A percentile compares a stretch with the other conserved stretches of the same genome.
Evolutionary conservation across 164 flowering plant genomes (phyloP).

Genomic region (Vitis riparia): DNA sequence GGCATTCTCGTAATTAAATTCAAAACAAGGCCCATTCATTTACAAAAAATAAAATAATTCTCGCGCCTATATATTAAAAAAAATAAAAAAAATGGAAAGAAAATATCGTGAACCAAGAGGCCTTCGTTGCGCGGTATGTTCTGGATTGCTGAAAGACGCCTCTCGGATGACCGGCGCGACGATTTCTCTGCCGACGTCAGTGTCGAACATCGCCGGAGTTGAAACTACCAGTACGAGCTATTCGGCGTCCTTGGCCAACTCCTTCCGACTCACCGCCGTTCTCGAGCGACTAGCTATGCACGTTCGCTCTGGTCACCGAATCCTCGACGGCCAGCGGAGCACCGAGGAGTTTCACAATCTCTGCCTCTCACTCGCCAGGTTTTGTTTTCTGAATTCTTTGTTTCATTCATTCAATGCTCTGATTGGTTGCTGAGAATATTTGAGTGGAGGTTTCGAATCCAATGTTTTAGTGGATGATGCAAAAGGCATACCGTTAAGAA

Average conservation of each 20-base stretch:
- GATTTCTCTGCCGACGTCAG: background rate
- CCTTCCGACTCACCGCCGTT: conserved; percentile 23
- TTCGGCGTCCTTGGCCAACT: conserved; percentile 19
- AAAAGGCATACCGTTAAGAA: too few relatives aligned
- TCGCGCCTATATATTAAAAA: too few relatives aligned
- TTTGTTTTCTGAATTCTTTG: background rate
- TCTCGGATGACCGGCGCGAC: background rate
- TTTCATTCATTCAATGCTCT: too few relatives aligned
- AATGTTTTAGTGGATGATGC: too few relatives aligned
- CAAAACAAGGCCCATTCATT: too few relatives aligned
- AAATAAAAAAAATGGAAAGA: too few relatives aligned
- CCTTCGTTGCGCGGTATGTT: too few relatives aligned
- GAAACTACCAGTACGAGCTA: background rate
- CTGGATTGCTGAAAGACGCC: background rate
- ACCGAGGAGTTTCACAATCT: conserved; percentile 34
- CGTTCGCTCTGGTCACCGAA: conserved; percentile 2
- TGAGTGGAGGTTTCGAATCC: too few relatives aligned
- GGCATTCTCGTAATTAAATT: too few relatives aligned
- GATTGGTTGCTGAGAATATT: too few relatives aligned
- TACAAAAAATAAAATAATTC: too few relatives aligned
- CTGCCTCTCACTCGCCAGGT: conserved; percentile 58
- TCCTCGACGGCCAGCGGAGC: background rate
- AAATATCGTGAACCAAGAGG: too few relatives aligned
- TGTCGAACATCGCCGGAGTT: background rate
- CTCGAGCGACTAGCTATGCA: conserved; percentile 21